A percentile compares a stretch with the other conserved stretches of the same genome.
phyloP scores from a whole-genome alignment of 2,329 filamentous ascomycete species.

The Cordyceps cateniannulata region DNA sequence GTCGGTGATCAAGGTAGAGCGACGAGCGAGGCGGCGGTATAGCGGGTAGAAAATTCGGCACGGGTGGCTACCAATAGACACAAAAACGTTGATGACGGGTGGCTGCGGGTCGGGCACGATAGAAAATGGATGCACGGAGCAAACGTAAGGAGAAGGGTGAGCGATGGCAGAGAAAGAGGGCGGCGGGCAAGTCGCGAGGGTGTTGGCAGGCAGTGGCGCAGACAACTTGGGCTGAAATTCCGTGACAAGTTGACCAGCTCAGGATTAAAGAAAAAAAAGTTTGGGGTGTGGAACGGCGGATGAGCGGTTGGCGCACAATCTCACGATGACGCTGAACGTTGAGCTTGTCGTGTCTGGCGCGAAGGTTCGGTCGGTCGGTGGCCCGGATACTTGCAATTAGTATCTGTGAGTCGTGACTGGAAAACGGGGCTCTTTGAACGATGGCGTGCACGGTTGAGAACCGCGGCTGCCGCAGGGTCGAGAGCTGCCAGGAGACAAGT shows the following conservation, averaged over 20 bases:
- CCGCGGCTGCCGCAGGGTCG: background rate
- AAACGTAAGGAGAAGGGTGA: background rate
- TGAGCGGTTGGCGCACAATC: slow-evolving; percentile 1
- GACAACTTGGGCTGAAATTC: background rate
- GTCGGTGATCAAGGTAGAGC: background rate
- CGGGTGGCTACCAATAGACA: background rate
- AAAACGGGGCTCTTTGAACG: background rate
- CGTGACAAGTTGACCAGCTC: background rate
- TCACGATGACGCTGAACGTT: background rate
- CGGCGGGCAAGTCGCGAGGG: background rate
- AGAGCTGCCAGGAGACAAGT: background rate
- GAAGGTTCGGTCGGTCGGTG: background rate
- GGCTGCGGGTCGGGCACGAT: background rate
- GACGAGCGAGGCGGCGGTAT: background rate
- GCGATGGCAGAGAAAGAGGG: background rate
- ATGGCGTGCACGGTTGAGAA: slow-evolving; percentile 4
- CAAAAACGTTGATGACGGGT: background rate
- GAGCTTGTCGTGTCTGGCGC: background rate
- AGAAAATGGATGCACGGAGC: background rate
- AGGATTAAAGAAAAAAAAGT: background rate
- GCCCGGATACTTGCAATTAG: background rate
- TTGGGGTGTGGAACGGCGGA: slow-evolving; percentile 2
- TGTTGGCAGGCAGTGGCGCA: background rate
- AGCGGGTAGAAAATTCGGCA: background rate
- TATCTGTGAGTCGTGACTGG: background rate